Base-by-base conservation (phyloP, 495 filamentous ascomycete species). In the Hypoxylon lienhwacheense region DNA sequence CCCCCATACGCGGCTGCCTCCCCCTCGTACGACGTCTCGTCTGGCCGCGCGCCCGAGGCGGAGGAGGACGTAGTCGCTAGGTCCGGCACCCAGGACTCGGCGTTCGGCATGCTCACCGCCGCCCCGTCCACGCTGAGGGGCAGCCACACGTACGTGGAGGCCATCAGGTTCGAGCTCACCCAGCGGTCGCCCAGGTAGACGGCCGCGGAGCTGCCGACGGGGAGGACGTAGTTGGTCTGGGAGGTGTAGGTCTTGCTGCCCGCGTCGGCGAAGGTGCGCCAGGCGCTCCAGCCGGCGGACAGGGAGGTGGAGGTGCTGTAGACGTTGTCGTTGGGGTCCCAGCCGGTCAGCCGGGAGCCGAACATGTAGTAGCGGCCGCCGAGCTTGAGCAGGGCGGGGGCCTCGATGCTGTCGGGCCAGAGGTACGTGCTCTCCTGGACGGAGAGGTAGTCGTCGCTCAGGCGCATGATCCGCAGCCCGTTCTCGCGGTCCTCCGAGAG, bases 141-240 rank as follows among this genome's bases (percentile, higher is more conserved):
- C 0, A 88, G 74, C 85, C 85, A 88, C 21, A 87, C 67, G 59
- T 87, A 87, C 4, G 83, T 81, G 31, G 73, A 77, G 16, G 77
- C 67, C 74, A 79, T 78, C 0, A 87, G 72, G 60, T 87, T 84
- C 12, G 55, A 49, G 12, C 71, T 74, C 1, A 79, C 60, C 85
- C 85, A 87, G 4, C 85, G 74, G 67, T 87, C 85, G 39, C 85
- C 84, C 72, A 87, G 79, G 67, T 86, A 88, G 46, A 83, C 81
- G 35, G 64, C 67, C n/a, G 48, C 66, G 43, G 67, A 61, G 37
- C 66, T 52, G 50, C 69, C 65, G 26, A 75, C 64, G 0, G 77
- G 69, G 24, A 82, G 69, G 44, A 81, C 66, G 46, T 70, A 81
- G 17, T 70, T 79, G 0, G 76, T 80, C 54, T 81, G 78, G 2